Evolutionary conservation across 169 alveolate species (phyloP).

Genomic region (Theileria parva): DNA sequence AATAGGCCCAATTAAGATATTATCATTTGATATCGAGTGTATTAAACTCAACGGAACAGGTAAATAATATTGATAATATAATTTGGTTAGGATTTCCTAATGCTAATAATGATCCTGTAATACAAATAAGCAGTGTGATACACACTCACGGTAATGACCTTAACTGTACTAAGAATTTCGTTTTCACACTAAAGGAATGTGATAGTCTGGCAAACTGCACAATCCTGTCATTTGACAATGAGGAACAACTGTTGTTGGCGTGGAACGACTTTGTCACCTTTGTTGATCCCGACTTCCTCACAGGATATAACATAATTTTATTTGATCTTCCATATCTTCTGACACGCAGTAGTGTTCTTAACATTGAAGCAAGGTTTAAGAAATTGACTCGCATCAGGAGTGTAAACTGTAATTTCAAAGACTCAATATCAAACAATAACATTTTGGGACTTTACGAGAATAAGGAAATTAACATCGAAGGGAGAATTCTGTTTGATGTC

Average conservation of each 20-base stretch:
- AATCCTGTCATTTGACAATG: constrained; percentile 76
- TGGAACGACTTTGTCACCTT: constrained; percentile 81
- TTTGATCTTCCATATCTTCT: constrained; percentile 96
- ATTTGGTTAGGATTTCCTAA: constrained; percentile 91
- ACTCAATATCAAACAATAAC: constrained; percentile 83
- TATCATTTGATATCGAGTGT: constrained; percentile 89
- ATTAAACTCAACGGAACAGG: constrained; percentile 76
- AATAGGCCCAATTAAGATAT: constrained; percentile 93
- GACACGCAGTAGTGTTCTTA: constrained; percentile 89
- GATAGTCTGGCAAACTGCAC: constrained; percentile 86
- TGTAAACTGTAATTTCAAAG: constrained; percentile 79
- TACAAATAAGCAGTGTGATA: constrained; percentile 92
- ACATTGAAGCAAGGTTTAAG: constrained; percentile 78
- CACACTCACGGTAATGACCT: constrained; percentile 73
- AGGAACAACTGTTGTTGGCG: constrained; percentile 83
- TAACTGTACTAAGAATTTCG: constrained; percentile 63
- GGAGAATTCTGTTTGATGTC: constrained; percentile 97
- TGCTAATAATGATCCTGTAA: constrained; percentile 93
- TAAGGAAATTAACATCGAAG: constrained; percentile 91
- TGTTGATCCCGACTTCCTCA: constrained; percentile 50
- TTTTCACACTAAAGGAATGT: constrained; percentile 82
- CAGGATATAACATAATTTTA: constrained; percentile 96
- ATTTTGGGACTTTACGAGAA: constrained; percentile 92
- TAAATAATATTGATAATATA: constrained; percentile 86
- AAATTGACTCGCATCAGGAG: constrained; percentile 81